phyloP scores from a whole-genome alignment of 1,139 yeast genomes.

The Geotrichum aggregatum region DNA sequence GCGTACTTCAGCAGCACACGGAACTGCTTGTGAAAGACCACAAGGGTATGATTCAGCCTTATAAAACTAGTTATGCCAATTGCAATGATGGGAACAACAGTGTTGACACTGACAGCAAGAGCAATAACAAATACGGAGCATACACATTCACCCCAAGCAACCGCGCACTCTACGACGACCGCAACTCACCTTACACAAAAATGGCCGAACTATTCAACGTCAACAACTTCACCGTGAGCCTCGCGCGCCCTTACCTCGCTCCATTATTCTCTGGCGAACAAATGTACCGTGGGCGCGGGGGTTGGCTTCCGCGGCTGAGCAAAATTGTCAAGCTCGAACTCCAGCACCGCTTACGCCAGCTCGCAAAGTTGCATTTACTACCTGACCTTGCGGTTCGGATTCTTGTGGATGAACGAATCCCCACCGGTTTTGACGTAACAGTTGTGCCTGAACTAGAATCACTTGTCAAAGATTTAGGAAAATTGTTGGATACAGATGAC shows the following conservation, averaged over 20 bases:
- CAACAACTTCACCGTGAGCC: conserved; percentile 81
- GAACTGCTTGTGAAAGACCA: conserved; percentile 64
- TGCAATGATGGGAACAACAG: background rate
- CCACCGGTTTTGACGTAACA: conserved; percentile 76
- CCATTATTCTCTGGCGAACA: conserved; percentile 81
- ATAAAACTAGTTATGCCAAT: conserved; percentile 23
- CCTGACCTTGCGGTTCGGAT: conserved; percentile 68
- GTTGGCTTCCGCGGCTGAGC: conserved; percentile 45
- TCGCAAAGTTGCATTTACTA: conserved; percentile 74
- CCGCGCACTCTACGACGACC: conserved; percentile 38
- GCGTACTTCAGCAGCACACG: conserved; percentile 53
- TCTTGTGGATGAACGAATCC: conserved; percentile 83
- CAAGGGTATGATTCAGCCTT: conserved; percentile 32
- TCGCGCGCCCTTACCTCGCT: conserved; percentile 90
- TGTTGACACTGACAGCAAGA: background rate
- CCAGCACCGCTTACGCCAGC: conserved; percentile 75
- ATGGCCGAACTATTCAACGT: conserved; percentile 90
- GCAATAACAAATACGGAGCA: background rate
- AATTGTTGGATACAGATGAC: conserved; percentile 70
- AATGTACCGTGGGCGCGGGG: conserved; percentile 54
- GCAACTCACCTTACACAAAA: conserved; percentile 73
- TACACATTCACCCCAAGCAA: conserved; percentile 39
- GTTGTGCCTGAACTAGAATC: conserved; percentile 82
- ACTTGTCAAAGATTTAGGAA: conserved; percentile 60
- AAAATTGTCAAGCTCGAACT: conserved; percentile 59